Base-by-base conservation (phyloP, 163 green algal genomes). In the Scenedesmus sp. region DNA sequence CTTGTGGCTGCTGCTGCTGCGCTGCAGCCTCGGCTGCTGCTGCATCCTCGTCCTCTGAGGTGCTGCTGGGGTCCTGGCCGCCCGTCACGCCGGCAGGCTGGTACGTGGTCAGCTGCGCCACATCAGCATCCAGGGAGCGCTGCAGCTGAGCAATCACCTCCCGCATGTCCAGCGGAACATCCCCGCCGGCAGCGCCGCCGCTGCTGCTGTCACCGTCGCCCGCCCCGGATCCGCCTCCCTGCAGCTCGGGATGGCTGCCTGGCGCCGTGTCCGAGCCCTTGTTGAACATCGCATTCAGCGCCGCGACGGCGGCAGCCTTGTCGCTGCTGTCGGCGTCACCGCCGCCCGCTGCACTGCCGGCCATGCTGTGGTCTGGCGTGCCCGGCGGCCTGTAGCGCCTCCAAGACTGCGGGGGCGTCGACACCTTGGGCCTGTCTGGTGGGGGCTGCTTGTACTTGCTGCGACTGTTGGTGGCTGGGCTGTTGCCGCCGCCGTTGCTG, bases 241-340 rank as follows among this genome's bases (percentile, higher is more conserved):
- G 7, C 24, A 89, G 61, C 61, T 89, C 83, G 1, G 83, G 83
- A 20, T 89, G 83, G 68, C 44, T 53, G 68, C 65, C 65, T 18
- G 65, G 30, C 24, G 30, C 65, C 40, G 65, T 30, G 16, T 40
- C 65, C 12, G 30, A 76, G 16, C 1, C 65, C 26, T 76, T 76
- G 30, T 76, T 76, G 65, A 76, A 76, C 65, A 76, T 76, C 12
- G 85, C 85, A 76, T 84, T 84, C 4, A 90, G 72, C 12, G 85
- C 85, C 9, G 85, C 85, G 53, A 90, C 65, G 42, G 70, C 46
- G 73, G 85, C 85, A 40, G 85, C 85, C 40, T 90, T 85, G n/a
- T 85, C 85, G 4, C 6, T 16, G 43, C 78, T 51, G 78, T 84
- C 78, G 40, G 20, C 78, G 16, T 40, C 35, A 26, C 30, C 65